These are phyloP conservation scores for Backusella parvicylindrica DNA, from an alignment of 192 early-diverging fungal genomes.

Conservation along the genomic window DNA sequence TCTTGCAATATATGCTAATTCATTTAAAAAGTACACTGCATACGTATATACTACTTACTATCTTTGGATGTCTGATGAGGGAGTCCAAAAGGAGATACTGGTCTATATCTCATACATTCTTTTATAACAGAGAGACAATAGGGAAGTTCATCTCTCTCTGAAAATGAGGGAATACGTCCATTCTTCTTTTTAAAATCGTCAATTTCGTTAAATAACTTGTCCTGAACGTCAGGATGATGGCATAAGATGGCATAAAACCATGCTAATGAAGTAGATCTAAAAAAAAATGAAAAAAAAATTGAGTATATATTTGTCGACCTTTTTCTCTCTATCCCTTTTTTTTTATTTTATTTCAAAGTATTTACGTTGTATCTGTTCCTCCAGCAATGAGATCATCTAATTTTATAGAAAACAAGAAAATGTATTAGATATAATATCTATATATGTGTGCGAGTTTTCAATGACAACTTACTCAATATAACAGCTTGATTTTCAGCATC, in stretches of 20 bases:
- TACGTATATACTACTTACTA: neutral
- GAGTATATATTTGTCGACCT: neutral
- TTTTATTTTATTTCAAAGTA: neutral
- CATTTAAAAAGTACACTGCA: neutral
- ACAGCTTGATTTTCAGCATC: neutral
- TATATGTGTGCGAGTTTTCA: no score
- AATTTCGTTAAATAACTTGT: neutral
- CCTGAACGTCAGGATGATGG: neutral
- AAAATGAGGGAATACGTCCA: neutral
- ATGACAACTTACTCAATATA: neutral
- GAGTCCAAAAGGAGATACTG: neutral
- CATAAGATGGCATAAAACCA: neutral
- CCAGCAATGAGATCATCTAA: constrained; percentile 8
- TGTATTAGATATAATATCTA: neutral
- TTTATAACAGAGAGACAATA: neutral
- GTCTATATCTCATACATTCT: neutral
- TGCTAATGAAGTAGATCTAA: neutral
- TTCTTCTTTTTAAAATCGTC: neutral
- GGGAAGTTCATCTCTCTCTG: neutral
- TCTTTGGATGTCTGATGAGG: neutral
- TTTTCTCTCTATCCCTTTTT: neutral
- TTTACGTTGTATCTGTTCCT: neutral
- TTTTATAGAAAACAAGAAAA: neutral
- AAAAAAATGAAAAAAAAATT: neutral
- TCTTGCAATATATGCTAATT: no score